phyloP scores from a whole-genome alignment of 345 rosid genomes.

The Nephelium lappaceum region DNA sequence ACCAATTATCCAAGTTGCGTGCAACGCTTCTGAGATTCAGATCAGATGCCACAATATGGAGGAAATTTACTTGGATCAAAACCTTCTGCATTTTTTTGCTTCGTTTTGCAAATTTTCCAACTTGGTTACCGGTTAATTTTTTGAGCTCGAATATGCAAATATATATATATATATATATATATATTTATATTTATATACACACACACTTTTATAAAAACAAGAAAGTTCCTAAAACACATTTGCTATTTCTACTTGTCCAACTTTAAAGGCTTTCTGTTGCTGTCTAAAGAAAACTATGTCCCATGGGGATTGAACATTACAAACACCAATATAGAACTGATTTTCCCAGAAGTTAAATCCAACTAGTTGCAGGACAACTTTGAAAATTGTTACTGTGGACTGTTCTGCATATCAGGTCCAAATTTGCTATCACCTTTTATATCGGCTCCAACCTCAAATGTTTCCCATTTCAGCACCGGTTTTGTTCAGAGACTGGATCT shows the following conservation, averaged over 20 bases:
- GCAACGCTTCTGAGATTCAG: no score
- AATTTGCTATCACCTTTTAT: constrained; percentile 20
- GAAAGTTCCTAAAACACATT: constrained; percentile 6
- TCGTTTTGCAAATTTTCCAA: background rate
- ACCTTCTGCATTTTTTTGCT: background rate
- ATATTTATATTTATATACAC: background rate
- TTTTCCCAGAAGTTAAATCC: constrained; percentile 8
- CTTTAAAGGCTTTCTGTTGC: constrained; percentile 25
- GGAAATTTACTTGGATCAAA: background rate
- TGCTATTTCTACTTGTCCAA: constrained; percentile 30
- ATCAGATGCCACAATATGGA: no score
- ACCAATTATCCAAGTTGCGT: no score
- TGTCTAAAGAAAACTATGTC: constrained; percentile 41
- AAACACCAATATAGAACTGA: constrained; percentile 9
- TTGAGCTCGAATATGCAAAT: background rate
- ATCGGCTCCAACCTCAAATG: constrained; percentile 9
- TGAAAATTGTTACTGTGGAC: constrained; percentile 46
- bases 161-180: background rate
- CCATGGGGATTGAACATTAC: constrained; percentile 31
- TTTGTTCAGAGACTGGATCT: background rate
- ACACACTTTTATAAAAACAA: background rate
- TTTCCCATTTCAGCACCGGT: background rate
- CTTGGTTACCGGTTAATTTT: constrained; percentile 18
- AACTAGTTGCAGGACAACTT: constrained; percentile 35
- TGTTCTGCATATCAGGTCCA: constrained; percentile 13